phyloP scores from a whole-genome alignment of 2,329 filamentous ascomycete species.

The Dothidotthia symphoricarpi region DNA sequence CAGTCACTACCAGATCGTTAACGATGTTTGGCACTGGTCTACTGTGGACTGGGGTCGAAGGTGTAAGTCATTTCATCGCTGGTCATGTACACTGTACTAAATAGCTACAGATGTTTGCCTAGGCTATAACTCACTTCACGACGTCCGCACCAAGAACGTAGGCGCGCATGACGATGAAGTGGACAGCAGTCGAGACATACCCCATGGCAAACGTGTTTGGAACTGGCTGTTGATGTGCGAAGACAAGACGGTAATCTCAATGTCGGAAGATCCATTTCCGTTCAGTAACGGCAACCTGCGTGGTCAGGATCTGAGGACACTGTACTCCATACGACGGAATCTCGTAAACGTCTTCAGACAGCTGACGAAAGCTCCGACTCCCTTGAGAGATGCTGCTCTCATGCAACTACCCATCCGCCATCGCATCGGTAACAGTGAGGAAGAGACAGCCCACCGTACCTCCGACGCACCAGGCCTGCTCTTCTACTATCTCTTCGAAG shows the following conservation, averaged over 20 bases:
- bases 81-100: slow-evolving; percentile 5
- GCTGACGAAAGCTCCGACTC: slow-evolving; percentile 55
- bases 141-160: slow-evolving; percentile 31
- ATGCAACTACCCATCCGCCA: slow-evolving; percentile 48
- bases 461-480: slow-evolving; percentile 60
- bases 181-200: slow-evolving; percentile 40
- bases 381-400: slow-evolving; percentile 41
- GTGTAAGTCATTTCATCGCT: slow-evolving; percentile 48
- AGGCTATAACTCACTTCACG: slow-evolving; percentile 66
- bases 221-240: slow-evolving; percentile 69
- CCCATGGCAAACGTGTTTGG: slow-evolving; percentile 60
- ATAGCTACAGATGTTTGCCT: slow-evolving; percentile 60
- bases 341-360: slow-evolving; percentile 61
- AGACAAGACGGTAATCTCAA: slow-evolving; percentile 69
- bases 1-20: slow-evolving; percentile 60
- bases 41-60: slow-evolving; percentile 67
- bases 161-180: slow-evolving; percentile 29
- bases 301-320: slow-evolving; percentile 47
- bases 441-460: slow-evolving; percentile 47
- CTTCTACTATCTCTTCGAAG: slow-evolving; percentile 67
- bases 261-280: slow-evolving; percentile 61
- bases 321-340: slow-evolving; percentile 56
- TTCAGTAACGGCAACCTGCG: slow-evolving; percentile 39
- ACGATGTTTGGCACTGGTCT: slow-evolving; percentile 73
- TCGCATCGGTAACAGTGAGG: slow-evolving; percentile 46